Evolutionary conservation across 495 filamentous ascomycete genomes (phyloP).

Genomic region (Neurospora sp.): DNA sequence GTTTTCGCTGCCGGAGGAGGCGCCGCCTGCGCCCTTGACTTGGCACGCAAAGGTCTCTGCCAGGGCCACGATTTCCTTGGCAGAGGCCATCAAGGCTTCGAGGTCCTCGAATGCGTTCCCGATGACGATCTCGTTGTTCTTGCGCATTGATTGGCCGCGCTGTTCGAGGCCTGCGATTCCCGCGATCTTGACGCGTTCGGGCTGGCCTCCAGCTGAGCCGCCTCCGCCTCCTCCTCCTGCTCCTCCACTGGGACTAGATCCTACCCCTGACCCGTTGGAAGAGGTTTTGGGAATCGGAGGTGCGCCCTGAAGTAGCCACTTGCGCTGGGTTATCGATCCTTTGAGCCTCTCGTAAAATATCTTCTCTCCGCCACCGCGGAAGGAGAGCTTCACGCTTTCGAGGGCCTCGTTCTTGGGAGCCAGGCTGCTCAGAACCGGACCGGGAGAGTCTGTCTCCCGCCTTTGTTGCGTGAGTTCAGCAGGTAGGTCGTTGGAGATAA

Average conservation of each 20-base stretch:
- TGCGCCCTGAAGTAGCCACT: constrained; percentile 90
- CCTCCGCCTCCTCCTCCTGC: constrained; percentile 2
- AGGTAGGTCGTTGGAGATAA: constrained; percentile 49
- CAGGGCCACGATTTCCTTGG: constrained; percentile 88
- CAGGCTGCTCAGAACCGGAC: constrained; percentile 45
- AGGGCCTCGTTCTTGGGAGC: constrained; percentile 43
- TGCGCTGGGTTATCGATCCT: constrained; percentile 76
- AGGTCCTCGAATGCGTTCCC: constrained; percentile 94
- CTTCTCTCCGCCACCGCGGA: constrained; percentile 79
- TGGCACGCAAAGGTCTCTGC: constrained; percentile 78
- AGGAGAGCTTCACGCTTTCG: constrained; percentile 84
- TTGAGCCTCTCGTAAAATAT: constrained; percentile 85
- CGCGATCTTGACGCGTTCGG: constrained; percentile 49
- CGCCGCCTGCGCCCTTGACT: constrained; percentile 43
- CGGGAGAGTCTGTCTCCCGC: constrained; percentile 59
- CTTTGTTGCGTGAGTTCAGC: constrained; percentile 33
- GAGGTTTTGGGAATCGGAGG: constrained; percentile 79
- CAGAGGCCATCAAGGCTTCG: constrained; percentile 91
- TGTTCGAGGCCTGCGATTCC: constrained; percentile 90
- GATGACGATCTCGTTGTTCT: constrained; percentile 87
- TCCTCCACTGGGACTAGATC: constrained; percentile 32
- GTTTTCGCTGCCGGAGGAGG: constrained; percentile 52
- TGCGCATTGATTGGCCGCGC: constrained; percentile 67
- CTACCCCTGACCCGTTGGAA: constrained; percentile 24
- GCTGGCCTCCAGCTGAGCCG: constrained; percentile 1